Base-by-base conservation (phyloP, 2,329 filamentous ascomycete species). In the Talaromyces piceae region DNA sequence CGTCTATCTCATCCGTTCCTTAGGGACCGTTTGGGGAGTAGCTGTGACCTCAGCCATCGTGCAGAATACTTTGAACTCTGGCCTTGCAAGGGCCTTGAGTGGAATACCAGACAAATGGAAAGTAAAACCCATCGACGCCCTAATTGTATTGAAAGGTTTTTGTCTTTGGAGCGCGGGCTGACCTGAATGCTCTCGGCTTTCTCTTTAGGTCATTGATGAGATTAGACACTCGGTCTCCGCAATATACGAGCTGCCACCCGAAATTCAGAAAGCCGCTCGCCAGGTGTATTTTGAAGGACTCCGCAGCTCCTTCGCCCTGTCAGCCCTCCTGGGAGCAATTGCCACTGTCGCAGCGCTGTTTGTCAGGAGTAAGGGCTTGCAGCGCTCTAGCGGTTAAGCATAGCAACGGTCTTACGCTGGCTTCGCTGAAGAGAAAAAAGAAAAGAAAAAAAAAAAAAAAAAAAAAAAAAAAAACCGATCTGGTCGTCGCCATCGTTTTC, bases 1-100 rank as follows among this genome's bases (percentile, higher is more conserved):
- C 0, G 77, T 83, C 5, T 85, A 85, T 61, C 73, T 85, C 18
- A 76, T 85, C 41, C 77, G 82, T 23, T 84, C 80, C 0, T 67
- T 85, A 3, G 82, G 81, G 2, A 79, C 76, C 0, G 81, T 85
- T 13, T 84, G 80, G 76, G 81, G 82, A 8, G 82, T 85, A 1
- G 81, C 82, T 0, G 70, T 81, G 30, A 80, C 80, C 0, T 82
- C 81, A 7, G 76, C 81, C 5, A 80, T 85, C 41, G 72, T 83
- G 28, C 82, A 85, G 64, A 84, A 80, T 51, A 79, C 77, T 50
- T 71, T 85, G 56, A 79, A 73, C 58, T 67, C 73, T 57, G 71
- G 74, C 54, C 70, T 85, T 23, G 76, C 77, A 4, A 66, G 69
- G 54, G 79, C 74, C 57, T 67, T 84, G 63, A 72, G 68, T 60